These are phyloP conservation scores for Chlorophyllum brunneum DNA, from an alignment of 768 basidiomycete genomes.

Conservation along the genomic window DNA sequence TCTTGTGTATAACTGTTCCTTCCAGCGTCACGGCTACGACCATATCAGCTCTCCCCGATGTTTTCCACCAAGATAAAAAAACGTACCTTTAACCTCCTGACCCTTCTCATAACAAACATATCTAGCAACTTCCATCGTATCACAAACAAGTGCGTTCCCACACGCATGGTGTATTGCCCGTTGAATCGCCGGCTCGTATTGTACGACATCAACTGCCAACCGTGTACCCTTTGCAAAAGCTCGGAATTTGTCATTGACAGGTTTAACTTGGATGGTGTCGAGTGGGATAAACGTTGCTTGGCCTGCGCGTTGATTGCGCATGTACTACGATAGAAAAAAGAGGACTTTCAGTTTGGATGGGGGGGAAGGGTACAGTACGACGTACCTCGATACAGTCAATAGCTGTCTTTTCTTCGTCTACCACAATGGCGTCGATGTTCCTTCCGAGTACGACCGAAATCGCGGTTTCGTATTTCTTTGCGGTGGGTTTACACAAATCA, in stretches of 20 bases:
- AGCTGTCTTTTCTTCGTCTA: conserved; percentile 95
- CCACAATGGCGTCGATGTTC: conserved; percentile 93
- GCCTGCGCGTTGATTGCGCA: conserved; percentile 92
- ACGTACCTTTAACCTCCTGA: conserved; percentile 92
- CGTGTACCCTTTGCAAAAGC: conserved; percentile 86
- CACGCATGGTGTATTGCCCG: conserved; percentile 96
- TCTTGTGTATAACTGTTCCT: conserved; percentile 96
- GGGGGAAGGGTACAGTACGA: neutral
- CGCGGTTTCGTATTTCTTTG: conserved; percentile 87
- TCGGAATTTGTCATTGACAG: conserved; percentile 91
- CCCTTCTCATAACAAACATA: conserved; percentile 92
- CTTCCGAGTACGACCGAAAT: conserved; percentile 90
- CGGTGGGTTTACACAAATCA: conserved; percentile 93
- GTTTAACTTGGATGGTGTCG: conserved; percentile 95
- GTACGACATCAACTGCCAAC: conserved; percentile 82
- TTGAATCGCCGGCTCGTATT: conserved; percentile 80
- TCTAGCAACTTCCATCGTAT: conserved; percentile 89
- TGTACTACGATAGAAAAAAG: conserved; percentile 54
- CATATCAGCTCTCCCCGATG: neutral
- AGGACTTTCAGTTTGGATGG: neutral
- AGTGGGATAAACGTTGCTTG: conserved; percentile 98
- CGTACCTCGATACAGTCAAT: conserved; percentile 94
- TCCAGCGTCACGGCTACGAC: conserved; percentile 89
- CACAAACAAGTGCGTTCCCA: conserved; percentile 92
- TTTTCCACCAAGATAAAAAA: neutral